Percentiles rank a stretch among this genome's conserved stretches.
Conservation (phyloP, 2,329 filamentous ascomycete genomes). For the Penicillium sp. region DNA sequence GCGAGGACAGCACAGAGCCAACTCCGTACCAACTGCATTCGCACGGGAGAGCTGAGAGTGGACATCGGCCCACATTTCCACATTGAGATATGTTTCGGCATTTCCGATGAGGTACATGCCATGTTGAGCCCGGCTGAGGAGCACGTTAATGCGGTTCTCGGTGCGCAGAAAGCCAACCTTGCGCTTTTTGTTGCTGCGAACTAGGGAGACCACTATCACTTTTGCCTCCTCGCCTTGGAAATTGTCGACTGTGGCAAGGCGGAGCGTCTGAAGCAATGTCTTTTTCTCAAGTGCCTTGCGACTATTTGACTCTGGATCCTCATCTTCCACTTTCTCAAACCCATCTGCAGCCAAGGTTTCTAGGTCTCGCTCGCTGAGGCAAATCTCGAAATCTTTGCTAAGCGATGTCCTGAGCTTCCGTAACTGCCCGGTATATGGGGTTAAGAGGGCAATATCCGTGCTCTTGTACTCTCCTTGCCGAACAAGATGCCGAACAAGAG, state of each 20-base stretch:
- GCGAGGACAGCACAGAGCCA: conserved; percentile 10
- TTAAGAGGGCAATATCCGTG: conserved; percentile 24
- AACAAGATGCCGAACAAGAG: conserved; percentile 22
- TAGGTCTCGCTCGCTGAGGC: conserved; percentile 7
- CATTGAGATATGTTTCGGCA: conserved; percentile 7
- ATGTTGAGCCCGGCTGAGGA: conserved; percentile 46
- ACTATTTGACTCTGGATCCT: neutral
- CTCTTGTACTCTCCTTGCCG: conserved; percentile 22
- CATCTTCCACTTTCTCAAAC: neutral
- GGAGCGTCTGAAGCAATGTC: conserved; percentile 12
- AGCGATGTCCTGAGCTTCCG: conserved; percentile 12
- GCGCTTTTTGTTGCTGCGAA: conserved; percentile 59
- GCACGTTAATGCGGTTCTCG: conserved; percentile 62
- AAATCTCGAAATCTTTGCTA: conserved; percentile 4
- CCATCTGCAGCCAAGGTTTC: conserved; percentile 6
- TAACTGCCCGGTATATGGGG: conserved; percentile 20
- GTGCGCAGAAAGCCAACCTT: conserved; percentile 62
- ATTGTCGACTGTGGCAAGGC: conserved; percentile 63
- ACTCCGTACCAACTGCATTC: conserved; percentile 1
- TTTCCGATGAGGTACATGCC: conserved; percentile 16
- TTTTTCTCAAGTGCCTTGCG: conserved; percentile 3
- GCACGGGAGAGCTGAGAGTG: neutral
- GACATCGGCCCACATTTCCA: conserved; percentile 13
- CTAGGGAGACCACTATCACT: conserved; percentile 63
- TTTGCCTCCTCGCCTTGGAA: conserved; percentile 71